Base-by-base conservation (phyloP, 495 filamentous ascomycete species). In the Cudoniella acicularis region DNA sequence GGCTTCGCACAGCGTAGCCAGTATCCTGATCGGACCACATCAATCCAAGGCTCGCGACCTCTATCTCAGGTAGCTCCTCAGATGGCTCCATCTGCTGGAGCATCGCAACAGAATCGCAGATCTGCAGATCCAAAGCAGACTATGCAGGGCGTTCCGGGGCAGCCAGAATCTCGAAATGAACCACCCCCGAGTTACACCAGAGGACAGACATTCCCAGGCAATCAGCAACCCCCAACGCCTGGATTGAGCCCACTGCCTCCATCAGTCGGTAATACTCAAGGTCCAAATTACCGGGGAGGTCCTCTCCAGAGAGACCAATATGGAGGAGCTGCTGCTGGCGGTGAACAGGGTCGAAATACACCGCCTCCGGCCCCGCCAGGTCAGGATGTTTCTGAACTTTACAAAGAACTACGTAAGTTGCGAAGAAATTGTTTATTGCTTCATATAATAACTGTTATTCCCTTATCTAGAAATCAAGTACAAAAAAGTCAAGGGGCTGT, bases 401-500 rank as follows among this genome's bases (percentile, higher is more conserved):
- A 69, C 36, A 79, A 90, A 60, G 86, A 91, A 65, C 70, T 90
- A 40, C 77, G 87, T 91, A 82, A 53, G 87, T 71, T 47, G 22
- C 8, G 22, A 27, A 9, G 20, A 20, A 17, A 11, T 21, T 13
- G 6, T 11, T 1, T 9, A 25, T 26, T 21, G 10, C 6, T 30
- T 11, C 20, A 11, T 16, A 30, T 23, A 49, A 13, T 54, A 22
- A 54, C 42, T 41, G 21, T 49, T 61, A 53, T 48, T 17, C 13
- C 36, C 2, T 26, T 17, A 17, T 30, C 13, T 48, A 69, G 66
- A 64, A 46, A 56, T 57, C 9, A 98, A 98, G 77, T 98, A 98
- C 69, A 91, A 91, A 73, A 97, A 97, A 70, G 94, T 98, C 51
- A 98, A 98, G 76, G 84, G 89, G 27, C 88, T 96, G 62, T 98